These are phyloP conservation scores for Colletotrichum sojae DNA, from an alignment of 2,329 filamentous ascomycete species.

Conservation along the genomic window DNA sequence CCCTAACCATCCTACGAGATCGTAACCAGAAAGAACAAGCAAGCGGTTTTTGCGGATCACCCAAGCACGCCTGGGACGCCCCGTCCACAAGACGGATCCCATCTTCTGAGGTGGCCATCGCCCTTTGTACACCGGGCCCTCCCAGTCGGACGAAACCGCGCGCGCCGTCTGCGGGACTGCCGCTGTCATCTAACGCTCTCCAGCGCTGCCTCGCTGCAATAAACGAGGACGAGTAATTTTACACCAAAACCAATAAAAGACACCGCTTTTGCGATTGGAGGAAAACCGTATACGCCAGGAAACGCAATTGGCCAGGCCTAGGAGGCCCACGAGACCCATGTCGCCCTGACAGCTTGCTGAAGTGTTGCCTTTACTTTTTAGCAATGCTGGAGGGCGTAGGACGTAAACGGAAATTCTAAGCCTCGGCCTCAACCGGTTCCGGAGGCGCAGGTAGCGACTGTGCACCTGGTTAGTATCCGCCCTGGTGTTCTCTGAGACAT, in stretches of 20 bases:
- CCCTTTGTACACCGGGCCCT: conserved; percentile 37
- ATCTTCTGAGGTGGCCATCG: conserved; percentile 14
- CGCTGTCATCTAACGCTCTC: conserved; percentile 29
- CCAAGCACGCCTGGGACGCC: conserved; percentile 16
- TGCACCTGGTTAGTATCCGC: conserved; percentile 13
- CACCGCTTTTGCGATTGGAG: conserved; percentile 36
- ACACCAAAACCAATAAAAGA: conserved; percentile 38
- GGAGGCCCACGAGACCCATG: conserved; percentile 24
- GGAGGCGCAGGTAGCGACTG: conserved; percentile 47
- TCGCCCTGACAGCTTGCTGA: conserved; percentile 22
- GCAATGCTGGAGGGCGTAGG: neutral
- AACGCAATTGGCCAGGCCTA: conserved; percentile 35
- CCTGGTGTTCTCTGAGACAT: conserved; percentile 10
- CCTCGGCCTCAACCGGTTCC: conserved; percentile 55
- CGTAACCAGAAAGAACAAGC: conserved; percentile 26
- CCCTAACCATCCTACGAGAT: conserved; percentile 33
- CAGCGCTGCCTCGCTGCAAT: conserved; percentile 17
- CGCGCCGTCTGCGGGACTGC: conserved; percentile 22
- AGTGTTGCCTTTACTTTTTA: conserved; percentile 29
- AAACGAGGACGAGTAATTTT: conserved; percentile 36
- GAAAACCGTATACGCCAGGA: conserved; percentile 41
- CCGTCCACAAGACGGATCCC: conserved; percentile 13
- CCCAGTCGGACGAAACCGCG: conserved; percentile 17
- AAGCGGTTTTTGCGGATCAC: conserved; percentile 23
- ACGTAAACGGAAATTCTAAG: conserved; percentile 45